Conservation (phyloP, 495 filamentous ascomycete genomes). For the Amniculicola lignicola region DNA sequence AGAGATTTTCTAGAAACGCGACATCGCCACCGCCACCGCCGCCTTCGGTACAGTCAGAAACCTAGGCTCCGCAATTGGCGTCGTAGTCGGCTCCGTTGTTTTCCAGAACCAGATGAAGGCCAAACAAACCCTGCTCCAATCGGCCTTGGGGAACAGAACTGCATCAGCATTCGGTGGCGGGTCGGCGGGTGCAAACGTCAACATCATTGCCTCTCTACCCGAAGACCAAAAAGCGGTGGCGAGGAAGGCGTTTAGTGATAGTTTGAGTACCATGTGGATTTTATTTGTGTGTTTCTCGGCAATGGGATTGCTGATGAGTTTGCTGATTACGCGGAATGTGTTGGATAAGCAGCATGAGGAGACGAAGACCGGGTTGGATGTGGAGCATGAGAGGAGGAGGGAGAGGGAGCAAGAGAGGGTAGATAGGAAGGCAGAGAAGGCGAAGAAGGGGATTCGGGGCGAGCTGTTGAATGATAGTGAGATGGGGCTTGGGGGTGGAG, state of each 20-base stretch:
- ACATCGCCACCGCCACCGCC: conserved; percentile 73
- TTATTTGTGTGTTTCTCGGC: conserved; percentile 45
- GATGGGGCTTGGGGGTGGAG: not conserved
- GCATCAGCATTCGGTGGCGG: conserved; percentile 44
- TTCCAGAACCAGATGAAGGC: conserved; percentile 61
- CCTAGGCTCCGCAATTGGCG: conserved; percentile 65
- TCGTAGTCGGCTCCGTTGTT: conserved; percentile 77
- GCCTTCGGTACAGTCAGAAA: conserved; percentile 73
- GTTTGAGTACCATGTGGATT: conserved; percentile 49
- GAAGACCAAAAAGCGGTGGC: conserved; percentile 36
- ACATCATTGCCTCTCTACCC: conserved; percentile 42
- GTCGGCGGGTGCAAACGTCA: conserved; percentile 47
- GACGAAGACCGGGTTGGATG: conserved; percentile 44
- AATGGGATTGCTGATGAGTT: conserved; percentile 39
- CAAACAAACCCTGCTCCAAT: conserved; percentile 11
- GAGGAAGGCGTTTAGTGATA: conserved; percentile 43
- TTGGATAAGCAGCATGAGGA: conserved; percentile 39
- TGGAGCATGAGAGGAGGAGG: conserved; percentile 37
- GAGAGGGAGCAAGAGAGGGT: conserved; percentile 31
- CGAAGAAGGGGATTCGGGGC: conserved; percentile 9
- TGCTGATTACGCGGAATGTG: conserved; percentile 43
- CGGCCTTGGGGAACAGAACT: conserved; percentile 33
- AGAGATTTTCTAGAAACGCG: conserved; percentile 48
- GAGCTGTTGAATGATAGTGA: conserved; percentile 7
- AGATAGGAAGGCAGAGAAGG: conserved; percentile 29